Conservation (phyloP, 2,329 filamentous ascomycete genomes). For the Dryadomyces quercus-mongolicae region DNA sequence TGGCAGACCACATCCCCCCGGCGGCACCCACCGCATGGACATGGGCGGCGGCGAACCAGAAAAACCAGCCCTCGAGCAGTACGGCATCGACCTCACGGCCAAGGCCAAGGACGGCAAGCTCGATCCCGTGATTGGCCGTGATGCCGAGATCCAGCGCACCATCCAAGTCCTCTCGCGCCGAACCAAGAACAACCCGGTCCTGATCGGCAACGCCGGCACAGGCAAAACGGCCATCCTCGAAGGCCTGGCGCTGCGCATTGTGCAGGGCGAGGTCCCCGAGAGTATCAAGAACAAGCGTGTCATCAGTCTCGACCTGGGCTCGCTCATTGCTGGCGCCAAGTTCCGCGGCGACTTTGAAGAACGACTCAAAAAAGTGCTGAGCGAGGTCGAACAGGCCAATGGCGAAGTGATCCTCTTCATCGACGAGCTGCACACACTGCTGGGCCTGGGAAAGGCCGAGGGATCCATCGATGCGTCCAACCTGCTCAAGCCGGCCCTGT, state of each 20-base stretch:
- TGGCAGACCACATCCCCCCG: conserved; percentile 73
- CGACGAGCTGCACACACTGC: conserved; percentile 82
- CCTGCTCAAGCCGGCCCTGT: conserved; percentile 84
- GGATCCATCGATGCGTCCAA: conserved; percentile 96
- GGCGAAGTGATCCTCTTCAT: conserved; percentile 91
- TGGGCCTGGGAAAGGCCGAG: conserved; percentile 89
- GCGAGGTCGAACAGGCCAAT: conserved; percentile 79
- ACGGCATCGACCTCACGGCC: conserved; percentile 79
- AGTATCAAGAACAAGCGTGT: conserved; percentile 92
- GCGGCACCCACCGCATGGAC: conserved; percentile 90
- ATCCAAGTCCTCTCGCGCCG: conserved; percentile 87
- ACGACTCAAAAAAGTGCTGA: conserved; percentile 77
- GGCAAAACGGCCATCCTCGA: conserved; percentile 92
- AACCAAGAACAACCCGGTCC: conserved; percentile 90
- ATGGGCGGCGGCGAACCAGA: conserved; percentile 59
- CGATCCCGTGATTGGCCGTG: conserved; percentile 89
- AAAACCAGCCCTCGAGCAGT: conserved; percentile 84
- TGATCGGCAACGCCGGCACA: conserved; percentile 85
- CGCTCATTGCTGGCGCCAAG: conserved; percentile 89
- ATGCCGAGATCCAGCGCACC: conserved; percentile 82
- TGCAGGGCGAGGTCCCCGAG: conserved; percentile 86
- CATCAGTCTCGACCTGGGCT: conserved; percentile 76
- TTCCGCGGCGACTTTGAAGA: conserved; percentile 96
- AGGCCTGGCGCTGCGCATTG: conserved; percentile 79
- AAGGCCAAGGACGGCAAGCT: conserved; percentile 79